Evolutionary conservation across 2,329 filamentous ascomycete species (phyloP).

Genomic region (Ascochyta rabiei): DNA sequence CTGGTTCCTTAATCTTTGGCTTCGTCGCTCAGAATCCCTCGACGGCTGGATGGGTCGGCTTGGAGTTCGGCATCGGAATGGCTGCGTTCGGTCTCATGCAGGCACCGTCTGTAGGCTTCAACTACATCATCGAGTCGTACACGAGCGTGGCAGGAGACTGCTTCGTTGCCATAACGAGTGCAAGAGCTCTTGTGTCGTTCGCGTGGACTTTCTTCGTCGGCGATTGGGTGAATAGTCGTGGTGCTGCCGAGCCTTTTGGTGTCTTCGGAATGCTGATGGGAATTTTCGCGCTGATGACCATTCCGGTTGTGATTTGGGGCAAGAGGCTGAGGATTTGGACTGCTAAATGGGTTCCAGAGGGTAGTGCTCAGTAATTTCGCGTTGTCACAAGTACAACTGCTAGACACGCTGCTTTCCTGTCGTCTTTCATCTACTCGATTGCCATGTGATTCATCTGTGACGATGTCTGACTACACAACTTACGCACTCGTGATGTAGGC

Average conservation of each 20-base stretch:
- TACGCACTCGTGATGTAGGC: too few relatives aligned
- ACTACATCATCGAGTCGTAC: conserved; percentile 60
- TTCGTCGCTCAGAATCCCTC: conserved; percentile 49
- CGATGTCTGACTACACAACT: too few relatives aligned
- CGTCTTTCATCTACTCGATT: too few relatives aligned
- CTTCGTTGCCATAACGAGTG: conserved; percentile 60
- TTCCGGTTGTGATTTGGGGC: conserved; percentile 49
- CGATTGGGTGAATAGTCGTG: conserved; percentile 54
- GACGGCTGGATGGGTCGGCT: conserved; percentile 47
- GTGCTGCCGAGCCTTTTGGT: conserved; percentile 58
- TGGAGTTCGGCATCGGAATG: conserved; percentile 50
- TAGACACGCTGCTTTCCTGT: not conserved
- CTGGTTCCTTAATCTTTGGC: conserved; percentile 49
- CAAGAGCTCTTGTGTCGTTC: conserved; percentile 58
- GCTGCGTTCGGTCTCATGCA: conserved; percentile 51
- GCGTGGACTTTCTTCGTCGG: conserved; percentile 62
- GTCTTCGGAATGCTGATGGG: conserved; percentile 61
- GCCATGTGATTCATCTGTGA: too few relatives aligned
- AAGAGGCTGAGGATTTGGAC: conserved; percentile 52
- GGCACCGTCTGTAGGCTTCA: conserved; percentile 52
- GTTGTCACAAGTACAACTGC: not conserved
- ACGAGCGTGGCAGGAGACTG: conserved; percentile 56
- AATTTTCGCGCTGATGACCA: conserved; percentile 50
- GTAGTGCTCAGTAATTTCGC: conserved; percentile 15
- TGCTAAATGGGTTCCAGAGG: conserved; percentile 39